These are phyloP conservation scores for Alternaria gaisen DNA, from an alignment of 2,329 filamentous ascomycete genomes.

Conservation along the genomic window DNA sequence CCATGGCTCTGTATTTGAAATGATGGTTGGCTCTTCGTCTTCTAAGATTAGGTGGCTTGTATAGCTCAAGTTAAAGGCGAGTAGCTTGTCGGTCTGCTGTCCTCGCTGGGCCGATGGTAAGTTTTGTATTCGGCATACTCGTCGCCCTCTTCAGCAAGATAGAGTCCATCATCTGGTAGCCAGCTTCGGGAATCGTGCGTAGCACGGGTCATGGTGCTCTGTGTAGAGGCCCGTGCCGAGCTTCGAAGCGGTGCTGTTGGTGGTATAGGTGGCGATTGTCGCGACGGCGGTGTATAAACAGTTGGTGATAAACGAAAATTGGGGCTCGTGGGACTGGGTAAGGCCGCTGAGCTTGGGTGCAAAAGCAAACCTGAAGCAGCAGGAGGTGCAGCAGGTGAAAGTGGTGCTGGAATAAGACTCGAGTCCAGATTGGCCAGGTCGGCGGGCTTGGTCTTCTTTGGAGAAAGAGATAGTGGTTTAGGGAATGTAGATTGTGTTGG, in stretches of 20 bases:
- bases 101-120: slow-evolving; percentile 22
- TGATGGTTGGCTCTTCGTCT: background rate
- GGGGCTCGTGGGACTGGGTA: slow-evolving; percentile 26
- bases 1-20: background rate
- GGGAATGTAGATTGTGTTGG: slow-evolving; percentile 22
- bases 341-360: slow-evolving; percentile 28
- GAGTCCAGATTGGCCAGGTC: slow-evolving; percentile 3
- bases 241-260: slow-evolving; percentile 17
- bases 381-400: slow-evolving; percentile 24
- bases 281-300: slow-evolving; percentile 32
- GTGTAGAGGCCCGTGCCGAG: slow-evolving; percentile 22
- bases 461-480: slow-evolving; percentile 16
- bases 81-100: slow-evolving; percentile 32
- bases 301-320: slow-evolving; percentile 32
- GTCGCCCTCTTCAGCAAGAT: slow-evolving; percentile 32
- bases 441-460: slow-evolving; percentile 8
- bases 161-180: slow-evolving; percentile 36
- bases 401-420: slow-evolving; percentile 20
- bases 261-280: slow-evolving; percentile 6
- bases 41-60: background rate
- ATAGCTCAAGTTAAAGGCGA: slow-evolving; percentile 27
- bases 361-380: slow-evolving; percentile 20
- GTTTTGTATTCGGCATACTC: slow-evolving; percentile 27
- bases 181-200: slow-evolving; percentile 32
- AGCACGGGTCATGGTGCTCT: slow-evolving; percentile 24